A percentile compares a stretch with the other conserved stretches of the same genome.
Evolutionary conservation across 495 filamentous ascomycete genomes (phyloP).

Genomic region (Hypoxylon subgilvum): DNA sequence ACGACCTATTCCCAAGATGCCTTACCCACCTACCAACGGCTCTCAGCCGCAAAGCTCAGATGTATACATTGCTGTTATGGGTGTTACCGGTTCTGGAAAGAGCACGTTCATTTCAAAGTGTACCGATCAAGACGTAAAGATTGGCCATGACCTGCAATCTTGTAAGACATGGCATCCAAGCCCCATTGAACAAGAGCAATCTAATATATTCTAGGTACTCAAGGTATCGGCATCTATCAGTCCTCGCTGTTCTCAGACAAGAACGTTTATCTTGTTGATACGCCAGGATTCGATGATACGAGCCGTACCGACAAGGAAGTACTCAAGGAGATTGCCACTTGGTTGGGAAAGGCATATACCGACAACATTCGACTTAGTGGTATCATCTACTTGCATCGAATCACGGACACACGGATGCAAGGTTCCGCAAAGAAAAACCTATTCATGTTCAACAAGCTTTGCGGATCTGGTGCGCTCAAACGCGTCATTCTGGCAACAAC

Average conservation of each 20-base stretch:
- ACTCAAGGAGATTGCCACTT: slow-evolving; percentile 42
- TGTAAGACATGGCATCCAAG: slow-evolving; percentile 28
- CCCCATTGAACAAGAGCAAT: neutral
- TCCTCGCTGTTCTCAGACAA: neutral
- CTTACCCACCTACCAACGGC: no score
- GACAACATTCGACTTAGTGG: slow-evolving; percentile 27
- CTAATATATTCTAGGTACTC: slow-evolving; percentile 14
- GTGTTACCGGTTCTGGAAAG: slow-evolving; percentile 48
- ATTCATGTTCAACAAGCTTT: slow-evolving; percentile 53
- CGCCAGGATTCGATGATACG: slow-evolving; percentile 52
- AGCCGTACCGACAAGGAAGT: slow-evolving; percentile 44
- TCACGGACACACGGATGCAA: slow-evolving; percentile 46
- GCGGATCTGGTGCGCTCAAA: slow-evolving; percentile 45
- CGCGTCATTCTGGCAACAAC: slow-evolving; percentile 54
- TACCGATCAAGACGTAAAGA: slow-evolving; percentile 17
- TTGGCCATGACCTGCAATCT: slow-evolving; percentile 37
- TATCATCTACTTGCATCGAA: slow-evolving; percentile 56
- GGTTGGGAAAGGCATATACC: slow-evolving; percentile 21
- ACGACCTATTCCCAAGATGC: no score
- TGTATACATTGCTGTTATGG: slow-evolving; percentile 39
- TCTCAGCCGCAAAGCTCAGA: neutral
- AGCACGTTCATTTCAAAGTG: slow-evolving; percentile 46
- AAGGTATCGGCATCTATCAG: neutral
- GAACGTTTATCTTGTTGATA: slow-evolving; percentile 42
- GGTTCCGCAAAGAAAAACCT: slow-evolving; percentile 51